Evolutionary conservation across 2,329 filamentous ascomycete genomes (phyloP).

Genomic region (Chaetoscypha palmicola): DNA sequence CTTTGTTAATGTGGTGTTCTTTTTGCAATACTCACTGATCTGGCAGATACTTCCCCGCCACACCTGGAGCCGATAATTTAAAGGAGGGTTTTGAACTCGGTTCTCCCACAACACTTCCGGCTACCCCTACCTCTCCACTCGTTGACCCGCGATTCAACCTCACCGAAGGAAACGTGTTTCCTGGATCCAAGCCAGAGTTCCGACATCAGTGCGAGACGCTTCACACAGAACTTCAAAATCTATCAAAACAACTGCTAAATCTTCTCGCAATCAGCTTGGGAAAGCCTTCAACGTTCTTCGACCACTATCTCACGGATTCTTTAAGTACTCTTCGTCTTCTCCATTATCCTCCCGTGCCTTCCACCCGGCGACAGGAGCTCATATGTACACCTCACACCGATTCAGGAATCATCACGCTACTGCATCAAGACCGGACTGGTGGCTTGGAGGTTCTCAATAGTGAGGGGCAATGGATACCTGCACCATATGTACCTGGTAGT

Average conservation of each 20-base stretch:
- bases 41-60: conserved; percentile 38
- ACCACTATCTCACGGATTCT: conserved; percentile 35
- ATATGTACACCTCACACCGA: conserved; percentile 37
- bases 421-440: conserved; percentile 40
- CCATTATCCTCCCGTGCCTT: conserved; percentile 35
- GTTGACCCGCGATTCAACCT: conserved; percentile 31
- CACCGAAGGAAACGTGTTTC: conserved; percentile 37
- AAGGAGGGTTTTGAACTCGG: conserved; percentile 43
- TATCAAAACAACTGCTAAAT: conserved; percentile 34
- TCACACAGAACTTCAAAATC: conserved; percentile 34
- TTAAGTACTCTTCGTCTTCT: conserved; percentile 39
- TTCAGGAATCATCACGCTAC: conserved; percentile 40
- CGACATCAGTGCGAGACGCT: conserved; percentile 31
- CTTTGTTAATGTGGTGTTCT: neutral
- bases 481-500: conserved; percentile 38
- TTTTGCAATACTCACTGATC: neutral
- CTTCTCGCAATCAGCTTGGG: conserved; percentile 35
- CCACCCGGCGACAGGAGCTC: conserved; percentile 19
- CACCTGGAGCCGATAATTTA: conserved; percentile 35
- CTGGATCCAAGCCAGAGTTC: conserved; percentile 21
- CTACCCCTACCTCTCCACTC: conserved; percentile 11
- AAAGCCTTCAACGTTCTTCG: conserved; percentile 36
- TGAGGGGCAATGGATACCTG: conserved; percentile 41
- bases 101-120: conserved; percentile 16
- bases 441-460: conserved; percentile 41